Evolutionary conservation across 2,329 filamentous ascomycete species (phyloP), one percentile per base, ranked within the genome.

Genomic region (Penicillium sp.): DNA sequence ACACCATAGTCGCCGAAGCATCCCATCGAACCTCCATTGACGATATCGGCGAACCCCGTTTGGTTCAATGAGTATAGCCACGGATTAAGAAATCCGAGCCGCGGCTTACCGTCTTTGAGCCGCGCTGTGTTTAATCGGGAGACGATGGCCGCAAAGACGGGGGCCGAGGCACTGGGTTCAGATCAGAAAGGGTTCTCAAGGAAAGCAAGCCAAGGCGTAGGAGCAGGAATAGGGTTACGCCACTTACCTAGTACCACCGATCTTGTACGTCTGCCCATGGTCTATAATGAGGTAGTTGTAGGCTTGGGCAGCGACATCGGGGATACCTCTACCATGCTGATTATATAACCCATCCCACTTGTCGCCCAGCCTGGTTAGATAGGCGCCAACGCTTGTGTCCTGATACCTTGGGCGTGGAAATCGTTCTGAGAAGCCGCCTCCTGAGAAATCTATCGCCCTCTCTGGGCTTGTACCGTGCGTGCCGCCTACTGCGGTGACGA

Each of bases 101-200:
- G 70, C 7, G 82, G 72, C 70, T 83, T 82, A 1, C 85, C 85
- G n/a, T 78, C 77, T 17, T 82, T 77, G 52, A 90, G 75, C 35
- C 88, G 81, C 23, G 85, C 83, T 62, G 88, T 86, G 70, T 91
- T 91, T 55, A 92, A 74, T 44, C 90, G 81, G 0, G 85, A 82
- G 53, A 92, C 78, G 64, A 92, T 82, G 15, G 83, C 83, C 0
- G 88, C 88, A 54, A 89, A 84, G 0, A 87, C 79, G 0, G 90
- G 90, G 0, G 86, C 78, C 2, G 89, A 84, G 0, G 88, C 88
- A 70, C 77, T 79, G 38, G 17, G 11, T 23, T 41, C 1, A 15
- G 41, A 17, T 45, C 3, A 52, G 41, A 50, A 41, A 41, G 35
- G 11, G 5, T 26, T 26, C 26, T 41, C 13, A 11, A 41, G 15